Conservation (phyloP, 306 rosid genomes). For the Quercus bicolor region DNA sequence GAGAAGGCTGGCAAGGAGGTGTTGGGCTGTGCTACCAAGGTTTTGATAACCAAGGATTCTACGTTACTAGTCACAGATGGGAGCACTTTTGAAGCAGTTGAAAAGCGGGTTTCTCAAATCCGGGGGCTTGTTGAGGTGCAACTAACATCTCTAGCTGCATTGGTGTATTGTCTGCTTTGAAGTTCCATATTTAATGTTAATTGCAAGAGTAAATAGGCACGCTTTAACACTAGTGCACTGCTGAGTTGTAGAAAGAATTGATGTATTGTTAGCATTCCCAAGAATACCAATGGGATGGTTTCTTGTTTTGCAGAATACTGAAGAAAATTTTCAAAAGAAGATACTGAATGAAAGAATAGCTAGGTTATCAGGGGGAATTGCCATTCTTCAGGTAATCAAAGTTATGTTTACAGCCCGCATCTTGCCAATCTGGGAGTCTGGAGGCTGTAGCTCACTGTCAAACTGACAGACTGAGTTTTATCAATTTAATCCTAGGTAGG, state of each 20-base stretch:
- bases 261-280: background rate
- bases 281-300: constrained; percentile 4
- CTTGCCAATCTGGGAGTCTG: constrained; percentile 7
- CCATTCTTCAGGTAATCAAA: constrained; percentile 72
- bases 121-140: constrained; percentile 66
- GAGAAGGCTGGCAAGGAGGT: constrained; percentile 56
- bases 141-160: constrained; percentile 12
- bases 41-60: constrained; percentile 74
- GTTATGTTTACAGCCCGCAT: constrained; percentile 9
- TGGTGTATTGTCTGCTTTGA: constrained; percentile 1
- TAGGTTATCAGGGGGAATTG: constrained; percentile 79
- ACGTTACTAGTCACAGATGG: constrained; percentile 84
- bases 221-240: background rate
- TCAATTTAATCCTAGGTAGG: constrained; percentile 65
- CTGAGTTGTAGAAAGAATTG: background rate
- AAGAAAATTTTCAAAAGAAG: constrained; percentile 76
- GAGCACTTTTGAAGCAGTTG: constrained; percentile 56
- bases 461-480: constrained; percentile 20
- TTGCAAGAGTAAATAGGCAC: background rate
- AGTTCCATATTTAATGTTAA: background rate
- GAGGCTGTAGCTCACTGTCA: background rate
- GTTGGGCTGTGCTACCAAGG: constrained; percentile 67
- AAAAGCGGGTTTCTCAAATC: constrained; percentile 68
- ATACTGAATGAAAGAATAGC: constrained; percentile 82
- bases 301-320: constrained; percentile 62